Base-by-base conservation (phyloP, 139 green algal genomes). In the Volvox reticuliferus region DNA sequence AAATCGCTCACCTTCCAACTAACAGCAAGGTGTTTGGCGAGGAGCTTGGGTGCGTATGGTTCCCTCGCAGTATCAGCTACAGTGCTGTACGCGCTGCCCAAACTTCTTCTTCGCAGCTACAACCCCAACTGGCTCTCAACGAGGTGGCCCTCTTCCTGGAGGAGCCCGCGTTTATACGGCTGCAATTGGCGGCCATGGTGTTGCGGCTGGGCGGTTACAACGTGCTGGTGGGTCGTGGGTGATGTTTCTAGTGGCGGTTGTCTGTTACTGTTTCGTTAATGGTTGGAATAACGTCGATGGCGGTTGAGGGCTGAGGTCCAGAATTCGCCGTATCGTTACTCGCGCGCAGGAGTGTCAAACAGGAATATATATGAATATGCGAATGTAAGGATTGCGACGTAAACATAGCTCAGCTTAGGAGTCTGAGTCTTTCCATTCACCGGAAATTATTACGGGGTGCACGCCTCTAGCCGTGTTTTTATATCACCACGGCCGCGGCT, bases 31-130 rank as follows among this genome's bases (percentile, higher is more conserved):
- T 89, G 13, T 71, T 30, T n/a, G 71, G 86, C 30, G 12, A 32
- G 26, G 9, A 65, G 16, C 24, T n/a, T 30, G 86, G 86, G 30
- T 90, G 86, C 73, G 86, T 81, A 22, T 90, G 86, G 86, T 90
- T 71, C 3, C 22, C 28, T 0, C 85, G 50, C 69, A 61, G 30
- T 26, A 24, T 75, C n/a, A n/a, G 32, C 71, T 61, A 82, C 85
- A 55, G 2, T 2, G 30, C n/a, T n/a, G 30, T n/a, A 17, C 28
- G 1, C 3, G 26, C 50, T 37, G 26, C 79, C 50, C 12, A 55
- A 55, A 55, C 44, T 55, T 55, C 44, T 55, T 55, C 44, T 55
- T 55, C 44, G 0, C 36, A 21, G 22, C 36, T 37, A 14, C 79
- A 14, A 14, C 50, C 28, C 1, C 33, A 65, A 16, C 84, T 89